Evolutionary conservation across 805 yeast genomes (phyloP).

Genomic region (Jamesozyma jinghongensis): DNA sequence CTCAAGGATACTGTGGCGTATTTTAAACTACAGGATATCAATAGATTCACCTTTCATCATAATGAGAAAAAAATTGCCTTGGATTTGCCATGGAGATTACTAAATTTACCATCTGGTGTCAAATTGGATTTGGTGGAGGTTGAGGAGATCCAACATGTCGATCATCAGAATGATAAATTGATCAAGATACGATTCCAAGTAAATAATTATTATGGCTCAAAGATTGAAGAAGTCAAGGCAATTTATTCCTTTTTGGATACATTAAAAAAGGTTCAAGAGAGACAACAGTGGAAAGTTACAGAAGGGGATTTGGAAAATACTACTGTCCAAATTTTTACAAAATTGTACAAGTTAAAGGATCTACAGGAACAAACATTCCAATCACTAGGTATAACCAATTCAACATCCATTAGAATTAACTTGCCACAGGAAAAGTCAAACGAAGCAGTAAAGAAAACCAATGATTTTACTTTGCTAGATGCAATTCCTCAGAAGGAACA

Average conservation of each 20-base stretch:
- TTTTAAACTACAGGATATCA: constrained; percentile 26
- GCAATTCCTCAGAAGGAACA: not conserved
- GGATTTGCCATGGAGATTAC: constrained; percentile 36
- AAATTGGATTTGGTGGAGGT: constrained; percentile 28
- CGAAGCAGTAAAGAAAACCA: too few species aligned
- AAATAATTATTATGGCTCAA: constrained; percentile 12
- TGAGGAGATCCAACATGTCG: not conserved
- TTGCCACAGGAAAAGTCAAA: not conserved
- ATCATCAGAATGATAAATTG: constrained; percentile 3
- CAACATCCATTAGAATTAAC: constrained; percentile 8
- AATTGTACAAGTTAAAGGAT: constrained; percentile 9
- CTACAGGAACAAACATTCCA: constrained; percentile 10
- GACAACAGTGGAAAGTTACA: constrained; percentile 9
- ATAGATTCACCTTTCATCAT: constrained; percentile 25
- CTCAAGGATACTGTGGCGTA: constrained; percentile 30
- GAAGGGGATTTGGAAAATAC: constrained; percentile 1
- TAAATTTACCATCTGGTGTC: constrained; percentile 38
- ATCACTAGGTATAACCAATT: constrained; percentile 13
- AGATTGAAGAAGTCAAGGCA: constrained; percentile 19
- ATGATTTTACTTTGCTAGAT: too few species aligned
- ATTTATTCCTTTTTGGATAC: constrained; percentile 12
- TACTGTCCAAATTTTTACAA: constrained; percentile 21
- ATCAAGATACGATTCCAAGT: constrained; percentile 29
- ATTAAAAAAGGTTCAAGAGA: constrained; percentile 4
- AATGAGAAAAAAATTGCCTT: constrained; percentile 30